Evolutionary conservation across 148 eudicot species (phyloP).

Genomic region (Oxyria digyna): DNA sequence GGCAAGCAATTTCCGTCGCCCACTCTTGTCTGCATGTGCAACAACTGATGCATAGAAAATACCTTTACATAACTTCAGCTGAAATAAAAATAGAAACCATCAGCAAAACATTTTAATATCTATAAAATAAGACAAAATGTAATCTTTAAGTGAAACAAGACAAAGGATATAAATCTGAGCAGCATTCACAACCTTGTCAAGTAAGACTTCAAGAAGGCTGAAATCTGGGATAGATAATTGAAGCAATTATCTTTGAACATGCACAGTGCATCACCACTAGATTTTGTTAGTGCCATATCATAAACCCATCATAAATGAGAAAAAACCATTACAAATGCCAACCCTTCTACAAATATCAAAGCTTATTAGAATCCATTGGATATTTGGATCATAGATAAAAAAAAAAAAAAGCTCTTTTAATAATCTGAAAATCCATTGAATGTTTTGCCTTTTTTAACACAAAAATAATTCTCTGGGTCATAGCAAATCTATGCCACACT

Average conservation of each 20-base stretch:
- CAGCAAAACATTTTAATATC: not conserved
- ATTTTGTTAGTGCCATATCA: constrained; percentile 35
- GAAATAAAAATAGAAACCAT: constrained; percentile 15
- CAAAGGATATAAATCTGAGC: constrained; percentile 6
- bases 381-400: not conserved
- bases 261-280: constrained; percentile 98
- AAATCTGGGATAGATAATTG: constrained; percentile 68
- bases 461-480: no score
- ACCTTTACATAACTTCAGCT: constrained; percentile 85
- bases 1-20: constrained; percentile 87
- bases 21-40: constrained; percentile 91
- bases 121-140: not conserved
- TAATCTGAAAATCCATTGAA: not conserved
- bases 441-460: no score
- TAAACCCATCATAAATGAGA: not conserved
- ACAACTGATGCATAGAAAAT: constrained; percentile 97
- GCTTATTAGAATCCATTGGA: not conserved
- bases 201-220: constrained; percentile 61
- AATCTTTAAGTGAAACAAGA: not conserved
- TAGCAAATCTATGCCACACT: no score
- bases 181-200: constrained; percentile 52
- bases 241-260: constrained; percentile 66
- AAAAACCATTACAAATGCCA: not conserved
- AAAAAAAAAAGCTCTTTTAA: not conserved
- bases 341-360: not conserved